Evolutionary conservation across 2,329 filamentous ascomycete genomes (phyloP), one percentile per base, ranked within the genome.

Genomic region (Aspergillus quadrilineatus): DNA sequence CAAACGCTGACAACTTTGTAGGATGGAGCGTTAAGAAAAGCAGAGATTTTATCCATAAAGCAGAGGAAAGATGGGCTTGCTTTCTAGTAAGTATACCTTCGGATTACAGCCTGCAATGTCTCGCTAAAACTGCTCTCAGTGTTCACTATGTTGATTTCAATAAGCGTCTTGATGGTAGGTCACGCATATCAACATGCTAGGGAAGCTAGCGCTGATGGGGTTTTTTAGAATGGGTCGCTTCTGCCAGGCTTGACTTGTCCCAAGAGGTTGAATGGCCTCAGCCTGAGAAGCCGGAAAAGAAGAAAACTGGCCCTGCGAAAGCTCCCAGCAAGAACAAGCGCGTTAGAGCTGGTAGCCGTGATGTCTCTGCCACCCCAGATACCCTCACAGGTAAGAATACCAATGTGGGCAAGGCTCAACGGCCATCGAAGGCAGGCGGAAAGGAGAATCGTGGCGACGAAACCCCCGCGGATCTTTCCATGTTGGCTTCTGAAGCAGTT

Each of bases 71-170:
- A 90, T 67, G 88, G 89, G 14, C 88, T 90, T 39, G 89, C 90
- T 54, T 97, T 93, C 70, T 97, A 97, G 78, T 80, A 73, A 52
- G 77, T 67, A 32, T 28, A 15, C n/a, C 9, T 12, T 17, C 3
- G 4, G 9, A 7, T 14, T 10, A 15, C 29, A 28, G 26, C 5
- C 26, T 4, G 1, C 4, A n/a, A 46, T 17, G 26, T 4, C 26
- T 37, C 60, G 53, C 61, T 67, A 52, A 69, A 65, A 32, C 64
- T 58, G 14, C 15, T 4, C 28, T 9, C 51, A 80, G 77, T 75
- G 95, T 96, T 68, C 96, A 97, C 74, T 97, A 97, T 73, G 91
- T 96, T 70, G 95, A 96, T 69, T 97, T 97, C 84, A 97, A 97
- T 77, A 97, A 97, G 67, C 85, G 85, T 79, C 78, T 87, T 32